Conservation (phyloP, 2,329 filamentous ascomycete genomes). For the Penicillium crustosum region DNA sequence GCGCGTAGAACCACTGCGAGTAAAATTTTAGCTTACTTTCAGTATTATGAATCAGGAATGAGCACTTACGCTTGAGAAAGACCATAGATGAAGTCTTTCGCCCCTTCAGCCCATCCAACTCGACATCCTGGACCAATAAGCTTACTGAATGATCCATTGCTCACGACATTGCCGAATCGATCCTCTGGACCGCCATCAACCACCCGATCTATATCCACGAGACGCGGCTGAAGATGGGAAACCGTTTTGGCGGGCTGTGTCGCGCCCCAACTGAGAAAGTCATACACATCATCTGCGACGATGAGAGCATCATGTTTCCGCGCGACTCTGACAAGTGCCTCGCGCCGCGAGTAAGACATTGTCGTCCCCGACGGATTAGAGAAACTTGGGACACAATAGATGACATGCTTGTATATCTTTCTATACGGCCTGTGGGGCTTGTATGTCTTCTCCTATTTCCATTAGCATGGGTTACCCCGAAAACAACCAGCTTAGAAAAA, state of each 20-base stretch:
- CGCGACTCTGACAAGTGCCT: constrained; percentile 68
- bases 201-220: constrained; percentile 71
- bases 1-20: constrained; percentile 29
- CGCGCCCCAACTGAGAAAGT: constrained; percentile 71
- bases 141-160: constrained; percentile 85
- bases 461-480: constrained; percentile 52
- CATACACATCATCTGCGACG: constrained; percentile 85
- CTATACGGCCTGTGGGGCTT: constrained; percentile 13
- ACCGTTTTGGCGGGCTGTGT: neutral
- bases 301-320: constrained; percentile 73
- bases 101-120: constrained; percentile 79
- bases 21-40: neutral
- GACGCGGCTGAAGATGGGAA: constrained; percentile 56
- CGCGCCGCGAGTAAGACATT: constrained; percentile 49
- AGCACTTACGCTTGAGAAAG: constrained; percentile 54
- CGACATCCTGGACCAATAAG: constrained; percentile 75
- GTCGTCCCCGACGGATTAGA: constrained; percentile 23
- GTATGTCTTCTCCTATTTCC: neutral
- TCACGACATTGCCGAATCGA: constrained; percentile 72
- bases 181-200: constrained; percentile 58
- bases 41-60: constrained; percentile 12
- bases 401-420: constrained; percentile 23
- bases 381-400: constrained; percentile 24
- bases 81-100: constrained; percentile 56
- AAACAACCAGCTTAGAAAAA: neutral